Percentiles rank a stretch among this genome's conserved stretches.
Evolutionary conservation across 2,329 filamentous ascomycete genomes (phyloP).

Genomic region (Anthostomella pinea): DNA sequence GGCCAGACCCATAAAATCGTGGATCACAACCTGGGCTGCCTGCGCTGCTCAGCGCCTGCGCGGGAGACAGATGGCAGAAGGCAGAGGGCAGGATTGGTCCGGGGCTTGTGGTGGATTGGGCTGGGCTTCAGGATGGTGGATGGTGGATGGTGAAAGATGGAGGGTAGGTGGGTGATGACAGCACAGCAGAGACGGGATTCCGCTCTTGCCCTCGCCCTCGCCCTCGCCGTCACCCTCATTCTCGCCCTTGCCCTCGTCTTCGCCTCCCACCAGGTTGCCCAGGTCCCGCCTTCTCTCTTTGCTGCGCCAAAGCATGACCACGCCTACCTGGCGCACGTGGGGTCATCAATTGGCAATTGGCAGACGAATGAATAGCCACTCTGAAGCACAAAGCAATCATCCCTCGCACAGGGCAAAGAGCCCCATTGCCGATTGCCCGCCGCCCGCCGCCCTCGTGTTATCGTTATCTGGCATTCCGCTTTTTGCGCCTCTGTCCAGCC

Average conservation of each 20-base stretch:
- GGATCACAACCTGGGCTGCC: constrained; percentile 3
- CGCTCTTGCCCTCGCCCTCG: no score
- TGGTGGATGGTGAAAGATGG: constrained; percentile 6
- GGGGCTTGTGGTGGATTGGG: constrained; percentile 1
- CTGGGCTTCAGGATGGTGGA: constrained; percentile 8
- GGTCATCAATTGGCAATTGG: constrained; percentile 27
- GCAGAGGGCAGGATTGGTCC: background rate
- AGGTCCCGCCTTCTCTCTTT: constrained; percentile 13
- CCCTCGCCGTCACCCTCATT: no score
- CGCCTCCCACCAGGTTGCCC: no score
- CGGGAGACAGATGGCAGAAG: no score
- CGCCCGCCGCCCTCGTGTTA: no score
- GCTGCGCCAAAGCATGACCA: constrained; percentile 7
- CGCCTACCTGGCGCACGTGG: no score
- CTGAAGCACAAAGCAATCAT: constrained; percentile 10
- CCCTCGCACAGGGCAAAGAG: constrained; percentile 6
- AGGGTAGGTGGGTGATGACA: background rate
- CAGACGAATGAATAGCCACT: constrained; percentile 18
- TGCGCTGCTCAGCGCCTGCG: no score
- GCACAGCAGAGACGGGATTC: no score
- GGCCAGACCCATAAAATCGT: constrained; percentile 11
- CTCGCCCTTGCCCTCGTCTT: no score
- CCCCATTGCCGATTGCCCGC: no score
- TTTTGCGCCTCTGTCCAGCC: no score
- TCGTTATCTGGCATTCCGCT: no score